These are phyloP conservation scores for Russula griseocarnosa DNA, from an alignment of 768 basidiomycete species.

Conservation along the genomic window DNA sequence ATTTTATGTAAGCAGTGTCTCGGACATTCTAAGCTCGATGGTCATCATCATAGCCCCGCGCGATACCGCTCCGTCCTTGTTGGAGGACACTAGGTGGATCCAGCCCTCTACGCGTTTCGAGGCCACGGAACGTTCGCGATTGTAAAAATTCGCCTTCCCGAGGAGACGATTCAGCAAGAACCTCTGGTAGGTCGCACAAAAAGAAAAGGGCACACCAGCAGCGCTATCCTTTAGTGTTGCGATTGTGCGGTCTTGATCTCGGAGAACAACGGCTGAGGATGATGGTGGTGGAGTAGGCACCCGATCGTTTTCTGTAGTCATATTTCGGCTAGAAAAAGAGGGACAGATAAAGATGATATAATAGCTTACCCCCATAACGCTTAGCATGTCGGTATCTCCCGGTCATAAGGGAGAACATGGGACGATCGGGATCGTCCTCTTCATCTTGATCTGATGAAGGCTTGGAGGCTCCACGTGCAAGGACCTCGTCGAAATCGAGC, in stretches of 20 bases:
- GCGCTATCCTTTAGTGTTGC: slow-evolving; percentile 58
- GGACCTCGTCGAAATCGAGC: slow-evolving; percentile 59
- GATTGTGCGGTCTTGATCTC: slow-evolving; percentile 62
- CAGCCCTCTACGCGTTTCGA: slow-evolving; percentile 72
- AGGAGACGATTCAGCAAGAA: slow-evolving; percentile 3
- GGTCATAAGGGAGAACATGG: slow-evolving; percentile 80
- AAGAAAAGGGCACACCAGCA: slow-evolving; percentile 50
- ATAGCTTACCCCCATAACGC: neutral
- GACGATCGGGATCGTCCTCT: slow-evolving; percentile 60
- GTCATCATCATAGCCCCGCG: slow-evolving; percentile 72
- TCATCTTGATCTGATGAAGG: slow-evolving; percentile 34
- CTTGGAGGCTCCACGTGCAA: neutral
- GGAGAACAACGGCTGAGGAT: slow-evolving; percentile 46
- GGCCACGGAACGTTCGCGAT: slow-evolving; percentile 69
- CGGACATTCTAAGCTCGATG: slow-evolving; percentile 17
- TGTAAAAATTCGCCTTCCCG: slow-evolving; percentile 66
- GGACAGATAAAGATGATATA: neutral
- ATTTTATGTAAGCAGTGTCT: neutral
- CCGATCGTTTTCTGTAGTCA: slow-evolving; percentile 35
- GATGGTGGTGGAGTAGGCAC: slow-evolving; percentile 25
- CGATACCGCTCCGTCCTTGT: slow-evolving; percentile 87
- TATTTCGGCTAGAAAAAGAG: neutral
- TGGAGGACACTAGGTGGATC: slow-evolving; percentile 79
- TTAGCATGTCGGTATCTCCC: slow-evolving; percentile 65
- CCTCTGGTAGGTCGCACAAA: slow-evolving; percentile 6